Evolutionary conservation across 768 basidiomycete genomes (phyloP).

Genomic region (Tulasnella sp.): DNA sequence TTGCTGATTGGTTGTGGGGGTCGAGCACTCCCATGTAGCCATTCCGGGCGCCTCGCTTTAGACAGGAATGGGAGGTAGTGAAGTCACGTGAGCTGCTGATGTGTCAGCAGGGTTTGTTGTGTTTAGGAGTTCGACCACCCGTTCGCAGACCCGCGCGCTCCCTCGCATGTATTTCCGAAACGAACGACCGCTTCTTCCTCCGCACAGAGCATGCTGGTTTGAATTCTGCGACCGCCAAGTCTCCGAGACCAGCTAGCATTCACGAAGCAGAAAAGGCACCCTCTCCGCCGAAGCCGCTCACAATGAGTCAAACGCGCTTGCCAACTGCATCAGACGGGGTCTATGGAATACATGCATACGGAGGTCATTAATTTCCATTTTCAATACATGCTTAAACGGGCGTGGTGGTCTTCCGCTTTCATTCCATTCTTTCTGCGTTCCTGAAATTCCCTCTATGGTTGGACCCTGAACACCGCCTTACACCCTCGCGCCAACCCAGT

Average conservation of each 20-base stretch:
- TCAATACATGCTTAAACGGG: not conserved
- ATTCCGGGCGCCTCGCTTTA: not conserved
- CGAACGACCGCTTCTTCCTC: not conserved
- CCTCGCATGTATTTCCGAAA: not conserved
- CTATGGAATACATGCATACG: not conserved
- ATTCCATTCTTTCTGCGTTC: not conserved
- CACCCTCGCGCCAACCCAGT: not conserved
- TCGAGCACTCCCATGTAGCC: not conserved
- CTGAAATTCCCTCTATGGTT: not conserved
- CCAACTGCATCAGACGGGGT: not conserved
- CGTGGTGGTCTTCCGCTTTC: not conserved
- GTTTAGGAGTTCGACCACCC: not conserved
- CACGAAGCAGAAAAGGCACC: not conserved
- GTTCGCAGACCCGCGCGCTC: not conserved
- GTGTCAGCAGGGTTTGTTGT: not conserved
- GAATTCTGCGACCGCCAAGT: not conserved
- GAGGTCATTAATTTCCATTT: not conserved
- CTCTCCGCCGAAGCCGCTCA: not conserved
- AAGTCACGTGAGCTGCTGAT: not conserved
- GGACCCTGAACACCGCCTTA: not conserved
- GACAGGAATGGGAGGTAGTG: not conserved
- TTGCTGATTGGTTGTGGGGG: not conserved
- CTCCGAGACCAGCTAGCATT: not conserved
- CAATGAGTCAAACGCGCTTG: not conserved
- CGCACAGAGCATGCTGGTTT: not conserved